Evolutionary conservation across 2,329 filamentous ascomycete genomes (phyloP).

Genomic region (Cladosporium sp.): DNA sequence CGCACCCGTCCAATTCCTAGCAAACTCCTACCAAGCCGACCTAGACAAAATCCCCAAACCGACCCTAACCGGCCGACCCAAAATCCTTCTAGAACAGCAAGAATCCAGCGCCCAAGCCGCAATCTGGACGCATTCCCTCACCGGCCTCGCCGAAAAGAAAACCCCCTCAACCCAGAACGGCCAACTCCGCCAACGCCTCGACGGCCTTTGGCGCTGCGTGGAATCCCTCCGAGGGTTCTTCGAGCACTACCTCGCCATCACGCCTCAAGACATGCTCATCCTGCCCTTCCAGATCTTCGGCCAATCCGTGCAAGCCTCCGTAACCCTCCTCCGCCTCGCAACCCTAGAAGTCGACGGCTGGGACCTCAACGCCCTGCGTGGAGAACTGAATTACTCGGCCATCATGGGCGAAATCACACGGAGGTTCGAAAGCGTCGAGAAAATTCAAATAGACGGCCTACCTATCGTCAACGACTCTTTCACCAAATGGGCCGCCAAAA

Average conservation of each 20-base stretch:
- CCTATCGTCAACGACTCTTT: slow-evolving; percentile 27
- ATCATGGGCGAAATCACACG: slow-evolving; percentile 21
- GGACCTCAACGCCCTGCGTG: slow-evolving; percentile 21
- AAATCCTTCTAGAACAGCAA: slow-evolving; percentile 23
- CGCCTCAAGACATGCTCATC: slow-evolving; percentile 21
- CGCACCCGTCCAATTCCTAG: slow-evolving; percentile 25
- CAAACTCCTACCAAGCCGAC: slow-evolving; percentile 25
- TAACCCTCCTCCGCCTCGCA: slow-evolving; percentile 25
- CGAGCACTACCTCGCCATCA: slow-evolving; percentile 25
- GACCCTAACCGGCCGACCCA: slow-evolving; percentile 18
- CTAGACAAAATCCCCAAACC: slow-evolving; percentile 19
- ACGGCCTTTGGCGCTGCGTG: slow-evolving; percentile 24
- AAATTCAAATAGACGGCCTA: slow-evolving; percentile 19
- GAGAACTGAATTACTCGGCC: slow-evolving; percentile 19
- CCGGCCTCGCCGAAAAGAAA: slow-evolving; percentile 23
- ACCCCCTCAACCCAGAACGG: slow-evolving; percentile 16
- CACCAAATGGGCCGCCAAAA: slow-evolving; percentile 24
- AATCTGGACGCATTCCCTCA: slow-evolving; percentile 25
- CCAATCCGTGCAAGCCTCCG: slow-evolving; percentile 28
- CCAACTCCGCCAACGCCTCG: slow-evolving; percentile 18
- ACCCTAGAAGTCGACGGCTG: slow-evolving; percentile 28
- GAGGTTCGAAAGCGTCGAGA: slow-evolving; percentile 17
- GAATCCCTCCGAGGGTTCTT: slow-evolving; percentile 22
- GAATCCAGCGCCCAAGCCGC: slow-evolving; percentile 24
- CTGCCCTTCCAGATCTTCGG: slow-evolving; percentile 27